Conservation (phyloP, 1,284 basidiomycete species). For the Earliella scabrosa region DNA sequence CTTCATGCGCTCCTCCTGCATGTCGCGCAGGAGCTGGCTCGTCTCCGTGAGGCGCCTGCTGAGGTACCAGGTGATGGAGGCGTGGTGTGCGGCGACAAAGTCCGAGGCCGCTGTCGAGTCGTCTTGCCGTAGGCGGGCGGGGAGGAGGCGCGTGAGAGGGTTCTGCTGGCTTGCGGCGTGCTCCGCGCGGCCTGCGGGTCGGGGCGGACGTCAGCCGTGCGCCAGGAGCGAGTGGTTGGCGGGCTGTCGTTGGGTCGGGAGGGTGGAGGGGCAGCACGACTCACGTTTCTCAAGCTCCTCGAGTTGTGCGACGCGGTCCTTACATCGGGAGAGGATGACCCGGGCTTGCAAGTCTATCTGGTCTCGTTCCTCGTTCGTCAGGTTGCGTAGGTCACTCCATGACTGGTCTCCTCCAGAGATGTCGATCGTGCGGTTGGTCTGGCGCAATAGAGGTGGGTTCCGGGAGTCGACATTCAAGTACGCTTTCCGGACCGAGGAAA, state of each 20-base stretch:
- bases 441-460: constrained; percentile 50
- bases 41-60: constrained; percentile 77
- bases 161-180: constrained; percentile 62
- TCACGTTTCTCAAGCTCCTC: constrained; percentile 84
- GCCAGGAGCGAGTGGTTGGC: not conserved
- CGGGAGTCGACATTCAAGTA: constrained; percentile 79
- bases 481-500: constrained; percentile 71
- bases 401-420: constrained; percentile 52
- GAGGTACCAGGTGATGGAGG: constrained; percentile 86
- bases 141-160: constrained; percentile 67
- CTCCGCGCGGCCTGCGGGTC: constrained; percentile 63
- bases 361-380: constrained; percentile 87
- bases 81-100: constrained; percentile 81
- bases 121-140: constrained; percentile 65
- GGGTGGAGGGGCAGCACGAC: constrained; percentile 33
- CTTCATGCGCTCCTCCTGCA: constrained; percentile 88
- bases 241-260: not conserved
- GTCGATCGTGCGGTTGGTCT: constrained; percentile 58
- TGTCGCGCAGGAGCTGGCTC: constrained; percentile 78
- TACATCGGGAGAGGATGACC: constrained; percentile 79
- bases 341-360: constrained; percentile 90
- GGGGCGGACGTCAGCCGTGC: not conserved
- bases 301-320: constrained; percentile 85
- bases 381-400: constrained; percentile 72
- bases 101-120: constrained; percentile 62